A percentile compares a stretch with the other conserved stretches of the same genome.
These are phyloP conservation scores for Corymbia citriodora DNA, from an alignment of 441 rosid species.

Conservation along the genomic window DNA sequence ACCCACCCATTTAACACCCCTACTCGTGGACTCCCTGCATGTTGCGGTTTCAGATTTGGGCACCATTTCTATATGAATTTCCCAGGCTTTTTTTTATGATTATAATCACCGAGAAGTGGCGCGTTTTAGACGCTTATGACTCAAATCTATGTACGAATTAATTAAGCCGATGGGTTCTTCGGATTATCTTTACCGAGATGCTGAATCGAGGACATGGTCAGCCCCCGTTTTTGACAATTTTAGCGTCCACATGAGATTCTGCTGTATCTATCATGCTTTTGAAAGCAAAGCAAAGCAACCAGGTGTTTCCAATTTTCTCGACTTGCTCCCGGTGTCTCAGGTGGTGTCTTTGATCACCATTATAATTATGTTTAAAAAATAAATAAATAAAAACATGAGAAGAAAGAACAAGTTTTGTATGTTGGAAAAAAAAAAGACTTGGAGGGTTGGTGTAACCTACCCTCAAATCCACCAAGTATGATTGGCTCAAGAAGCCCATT, in stretches of 20 bases:
- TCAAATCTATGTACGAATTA: rapidly evolving
- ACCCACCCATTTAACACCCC: too few relatives aligned
- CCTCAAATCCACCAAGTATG: not conserved
- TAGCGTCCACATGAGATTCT: not conserved
- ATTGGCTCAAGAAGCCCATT: not conserved
- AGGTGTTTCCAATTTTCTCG: not conserved
- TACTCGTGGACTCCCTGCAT: not conserved
- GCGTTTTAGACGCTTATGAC: not conserved
- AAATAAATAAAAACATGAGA: not conserved
- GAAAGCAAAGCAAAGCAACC: not conserved
- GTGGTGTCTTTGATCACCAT: not conserved
- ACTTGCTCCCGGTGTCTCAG: not conserved
- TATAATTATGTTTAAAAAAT: not conserved
- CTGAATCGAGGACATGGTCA: not conserved
- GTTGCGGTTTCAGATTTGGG: not conserved
- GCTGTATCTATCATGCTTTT: not conserved
- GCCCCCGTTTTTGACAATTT: not conserved
- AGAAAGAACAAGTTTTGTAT: not conserved
- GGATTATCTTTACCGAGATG: not conserved
- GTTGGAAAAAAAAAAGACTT: not conserved
- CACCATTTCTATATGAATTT: not conserved
- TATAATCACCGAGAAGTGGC: not conserved
- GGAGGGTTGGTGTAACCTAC: not conserved
- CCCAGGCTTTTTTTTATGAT: not conserved
- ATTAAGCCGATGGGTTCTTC: not conserved